Base-by-base conservation (phyloP, 1,284 basidiomycete species). In the Marasmius fiardii region DNA sequence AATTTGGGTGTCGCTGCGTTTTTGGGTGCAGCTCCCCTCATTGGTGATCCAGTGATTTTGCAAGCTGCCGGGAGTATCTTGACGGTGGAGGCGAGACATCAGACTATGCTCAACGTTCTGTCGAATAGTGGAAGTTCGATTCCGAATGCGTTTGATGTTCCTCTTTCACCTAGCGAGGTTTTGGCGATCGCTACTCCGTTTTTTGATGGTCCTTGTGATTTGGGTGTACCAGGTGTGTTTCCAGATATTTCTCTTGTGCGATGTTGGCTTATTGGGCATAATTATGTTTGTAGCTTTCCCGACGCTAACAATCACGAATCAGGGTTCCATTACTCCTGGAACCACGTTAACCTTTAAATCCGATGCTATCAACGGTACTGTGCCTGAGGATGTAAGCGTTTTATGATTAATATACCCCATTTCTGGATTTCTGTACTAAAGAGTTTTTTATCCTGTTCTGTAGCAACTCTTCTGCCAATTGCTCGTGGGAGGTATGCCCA, bases 81-180 rank as follows among this genome's bases (percentile, higher is more conserved):
- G 67, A 90, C 92, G 37, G 77, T 90, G 52, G 92, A 94, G 68
- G 87, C 90, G 24, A 86, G 92, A 54, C 91, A 93, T 67, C 87
- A 91, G 68, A 85, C 85, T 4, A 71, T 92, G 35, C 75, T 92
- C 43, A 92, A 93, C 72, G 66, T 90, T 58, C 65, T 93, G 56
- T 80, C 77, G 56, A 76, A 72, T 28, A 68, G 75, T 55, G 86
- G 81, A 14, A 78, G 75, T 6, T 75, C 82, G 18, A 81, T 89
- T 52, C 83, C 90, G 5, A 68, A 78, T 39, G 74, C 87, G 0
- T 93, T 92, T 65, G 90, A 93, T 65, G 73, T 92, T 51, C 76
- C 83, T 10, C 73, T 93, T 20, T 72, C 74, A 3, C 89, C 90
- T 3, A 74, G 74, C 39, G 86, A 91, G 64, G 83, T 92, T 24